Base-by-base conservation (phyloP, 1,284 basidiomycete species). In the Heliocybe sulcata region DNA sequence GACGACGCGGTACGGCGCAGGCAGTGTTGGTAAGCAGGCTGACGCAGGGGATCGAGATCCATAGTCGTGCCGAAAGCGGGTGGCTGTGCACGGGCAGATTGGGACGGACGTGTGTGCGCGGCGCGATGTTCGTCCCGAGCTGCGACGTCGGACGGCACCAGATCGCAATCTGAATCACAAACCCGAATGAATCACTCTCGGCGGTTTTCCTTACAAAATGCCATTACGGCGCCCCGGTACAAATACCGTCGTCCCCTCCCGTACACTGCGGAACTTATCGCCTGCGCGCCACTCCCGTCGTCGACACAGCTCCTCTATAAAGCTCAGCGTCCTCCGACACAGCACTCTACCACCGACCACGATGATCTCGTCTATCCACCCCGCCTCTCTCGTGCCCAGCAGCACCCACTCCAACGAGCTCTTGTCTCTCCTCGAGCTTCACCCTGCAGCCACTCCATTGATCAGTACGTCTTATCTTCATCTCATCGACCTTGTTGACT, bases 401-500 rank as follows among this genome's bases (percentile, higher is more conserved):
- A 20, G 8, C 38, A 8, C 38, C 38, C 38, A 42, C 38, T 42
- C 38, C 8, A 20, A 42, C 38, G 38, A 42, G 38, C 38, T 42
- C 16, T 16, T 42, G 6, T 42, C 38, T 16, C 38, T 42, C 8
- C 38, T 42, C 38, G 19, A 20, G 6, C 38, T 42, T 16, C 38
- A 42, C 38, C 38, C 38, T 4, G 16, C 38, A 16, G 12, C 38
- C 38, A n/a, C 38, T 20, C 16, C 12, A 16, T 20, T 42, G 16
- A 42, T 42, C 3, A 16, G 38, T 42, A 42, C 38, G 38, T 20
- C 12, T 42, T 8, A 4, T 42, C 12, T n/a, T 20, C 16, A 6
- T 57, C 22, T n/a, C 19, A 45, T 52, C 53, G 33, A 48, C n/a
- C 11, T 49, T 53, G 45, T 42, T 45, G 11, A 31, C 51, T 58